A percentile compares a stretch with the other conserved stretches of the same genome.
Conservation (phyloP, 139 green algal genomes). For the Pleodorina starrii region DNA sequence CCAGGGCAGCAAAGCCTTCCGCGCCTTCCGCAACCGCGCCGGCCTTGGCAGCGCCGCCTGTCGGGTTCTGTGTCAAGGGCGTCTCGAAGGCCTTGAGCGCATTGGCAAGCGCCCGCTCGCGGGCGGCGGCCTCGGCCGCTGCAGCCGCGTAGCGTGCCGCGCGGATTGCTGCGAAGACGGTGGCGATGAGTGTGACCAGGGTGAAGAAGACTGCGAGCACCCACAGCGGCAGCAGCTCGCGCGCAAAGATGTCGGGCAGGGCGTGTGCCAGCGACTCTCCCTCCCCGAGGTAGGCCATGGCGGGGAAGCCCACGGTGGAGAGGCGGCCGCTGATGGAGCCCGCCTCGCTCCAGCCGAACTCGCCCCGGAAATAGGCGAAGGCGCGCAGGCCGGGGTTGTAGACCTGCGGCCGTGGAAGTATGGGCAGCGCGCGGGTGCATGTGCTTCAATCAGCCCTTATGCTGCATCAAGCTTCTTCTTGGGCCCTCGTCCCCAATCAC, state of each 20-base stretch:
- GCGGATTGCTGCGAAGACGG: neutral
- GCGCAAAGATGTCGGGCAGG: conserved; percentile 1
- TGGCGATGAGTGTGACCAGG: neutral
- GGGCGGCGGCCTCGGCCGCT: neutral
- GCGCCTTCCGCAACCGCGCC: neutral
- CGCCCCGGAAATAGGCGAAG: conserved; percentile 20
- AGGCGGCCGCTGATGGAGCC: conserved; percentile 23
- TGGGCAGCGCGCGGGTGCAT: too few relatives aligned
- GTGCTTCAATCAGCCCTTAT: too few relatives aligned
- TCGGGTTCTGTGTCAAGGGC: neutral
- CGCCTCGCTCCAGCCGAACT: neutral
- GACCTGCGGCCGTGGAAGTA: neutral
- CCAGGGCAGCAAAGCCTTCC: neutral
- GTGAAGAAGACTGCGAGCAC: conserved; percentile 9
- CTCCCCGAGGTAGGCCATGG: conserved; percentile 35
- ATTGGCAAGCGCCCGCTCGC: neutral
- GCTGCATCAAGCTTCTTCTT: too few relatives aligned
- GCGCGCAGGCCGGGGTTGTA: conserved; percentile 29
- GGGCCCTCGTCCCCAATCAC: too few relatives aligned
- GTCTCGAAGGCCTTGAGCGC: conserved; percentile 1
- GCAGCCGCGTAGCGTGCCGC: neutral
- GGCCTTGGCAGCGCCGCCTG: neutral
- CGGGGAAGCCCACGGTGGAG: conserved; percentile 35
- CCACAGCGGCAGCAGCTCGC: conserved; percentile 51
- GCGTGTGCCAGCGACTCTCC: neutral